Conservation (phyloP, 768 basidiomycete species). For the Leccinellum luteum region DNA sequence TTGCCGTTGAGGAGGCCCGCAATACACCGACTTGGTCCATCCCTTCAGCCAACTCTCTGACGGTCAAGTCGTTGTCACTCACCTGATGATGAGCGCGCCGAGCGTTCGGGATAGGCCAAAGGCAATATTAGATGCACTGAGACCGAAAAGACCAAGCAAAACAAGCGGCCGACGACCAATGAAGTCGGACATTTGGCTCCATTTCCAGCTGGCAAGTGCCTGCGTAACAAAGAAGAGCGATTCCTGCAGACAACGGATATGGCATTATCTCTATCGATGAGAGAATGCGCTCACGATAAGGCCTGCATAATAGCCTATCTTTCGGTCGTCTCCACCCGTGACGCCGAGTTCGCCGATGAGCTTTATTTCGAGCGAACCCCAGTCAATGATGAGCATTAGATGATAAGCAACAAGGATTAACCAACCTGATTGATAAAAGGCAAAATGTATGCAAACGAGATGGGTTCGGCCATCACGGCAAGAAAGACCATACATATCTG, state of each 20-base stretch:
- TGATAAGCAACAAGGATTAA: background rate
- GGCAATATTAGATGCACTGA: constrained; percentile 48
- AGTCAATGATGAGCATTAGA: background rate
- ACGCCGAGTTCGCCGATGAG: constrained; percentile 62
- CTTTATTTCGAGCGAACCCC: constrained; percentile 29
- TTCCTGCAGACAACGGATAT: constrained; percentile 40
- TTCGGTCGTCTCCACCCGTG: constrained; percentile 59
- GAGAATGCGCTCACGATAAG: constrained; percentile 41
- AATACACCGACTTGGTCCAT: constrained; percentile 31
- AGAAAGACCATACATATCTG: constrained; percentile 50
- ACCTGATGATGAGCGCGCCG: constrained; percentile 56
- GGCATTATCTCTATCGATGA: background rate
- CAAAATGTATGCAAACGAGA: constrained; percentile 55
- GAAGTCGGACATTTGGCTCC: constrained; percentile 61
- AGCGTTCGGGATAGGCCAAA: constrained; percentile 65
- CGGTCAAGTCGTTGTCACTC: background rate
- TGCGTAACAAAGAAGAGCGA: constrained; percentile 62
- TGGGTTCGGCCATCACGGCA: constrained; percentile 52
- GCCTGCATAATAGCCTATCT: constrained; percentile 69
- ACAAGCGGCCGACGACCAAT: constrained; percentile 62
- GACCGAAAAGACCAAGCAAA: constrained; percentile 51
- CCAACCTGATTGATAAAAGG: constrained; percentile 60
- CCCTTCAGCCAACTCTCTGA: constrained; percentile 3
- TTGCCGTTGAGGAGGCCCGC: constrained; percentile 40
- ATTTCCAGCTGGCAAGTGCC: constrained; percentile 55